Conservation (phyloP, 75 land plant genomes). For the Azolla pinnata region DNA sequence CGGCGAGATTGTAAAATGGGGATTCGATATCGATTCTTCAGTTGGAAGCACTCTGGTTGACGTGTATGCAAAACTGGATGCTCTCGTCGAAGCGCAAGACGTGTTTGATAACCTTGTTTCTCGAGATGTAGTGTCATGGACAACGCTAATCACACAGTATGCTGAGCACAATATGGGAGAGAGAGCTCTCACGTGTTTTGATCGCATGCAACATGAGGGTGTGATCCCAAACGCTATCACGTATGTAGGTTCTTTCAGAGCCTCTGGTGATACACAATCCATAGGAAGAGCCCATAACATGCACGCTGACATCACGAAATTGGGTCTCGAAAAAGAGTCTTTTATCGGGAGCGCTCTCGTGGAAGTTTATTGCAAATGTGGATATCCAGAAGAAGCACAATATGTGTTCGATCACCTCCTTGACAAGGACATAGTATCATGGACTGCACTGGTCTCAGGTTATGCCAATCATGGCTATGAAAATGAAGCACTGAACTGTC, state of each 20-base stretch:
- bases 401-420: constrained; percentile 38
- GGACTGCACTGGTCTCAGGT: constrained; percentile 35
- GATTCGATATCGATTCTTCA: constrained; percentile 26
- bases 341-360: constrained; percentile 40
- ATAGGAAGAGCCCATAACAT: constrained; percentile 25
- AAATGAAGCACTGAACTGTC: constrained; percentile 16
- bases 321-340: constrained; percentile 20
- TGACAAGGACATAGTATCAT: constrained; percentile 17
- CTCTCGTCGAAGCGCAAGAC: constrained; percentile 23
- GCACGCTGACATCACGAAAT: constrained; percentile 25
- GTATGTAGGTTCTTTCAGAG: constrained; percentile 40
- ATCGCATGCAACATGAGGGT: constrained; percentile 17
- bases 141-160: constrained; percentile 50
- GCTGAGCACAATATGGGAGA: constrained; percentile 40
- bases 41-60: constrained; percentile 59
- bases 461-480: constrained; percentile 27
- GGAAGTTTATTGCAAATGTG: constrained; percentile 50
- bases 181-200: constrained; percentile 33
- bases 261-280: constrained; percentile 32
- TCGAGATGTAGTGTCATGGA: constrained; percentile 76
- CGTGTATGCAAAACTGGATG: constrained; percentile 79
- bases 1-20: background rate
- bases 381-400: constrained; percentile 21
- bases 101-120: constrained; percentile 43
- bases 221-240: constrained; percentile 16